These are phyloP conservation scores for Amanita exitialis DNA, from an alignment of 768 basidiomycete species.

Conservation along the genomic window DNA sequence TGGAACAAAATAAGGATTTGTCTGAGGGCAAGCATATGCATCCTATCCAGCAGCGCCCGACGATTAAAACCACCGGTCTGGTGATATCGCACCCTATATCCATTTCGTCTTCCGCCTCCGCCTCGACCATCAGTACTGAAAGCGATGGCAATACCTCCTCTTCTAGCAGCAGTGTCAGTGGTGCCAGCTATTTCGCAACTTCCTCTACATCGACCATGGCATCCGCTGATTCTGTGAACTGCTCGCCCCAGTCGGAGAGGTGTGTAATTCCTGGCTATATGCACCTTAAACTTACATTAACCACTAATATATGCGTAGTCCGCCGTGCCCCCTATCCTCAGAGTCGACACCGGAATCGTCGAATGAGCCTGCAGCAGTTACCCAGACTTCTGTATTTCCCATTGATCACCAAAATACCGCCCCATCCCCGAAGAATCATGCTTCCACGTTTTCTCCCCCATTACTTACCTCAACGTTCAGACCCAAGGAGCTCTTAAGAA, in stretches of 20 bases:
- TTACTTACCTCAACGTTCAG: conserved; percentile 43
- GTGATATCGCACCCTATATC: conserved; percentile 5
- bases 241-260: background rate
- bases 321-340: background rate
- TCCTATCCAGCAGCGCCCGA: conserved; percentile 30
- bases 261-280: conserved; percentile 1
- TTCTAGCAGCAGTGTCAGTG: background rate
- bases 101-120: conserved; percentile 6
- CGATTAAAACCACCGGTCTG: conserved; percentile 4
- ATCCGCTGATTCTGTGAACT: background rate
- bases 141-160: background rate
- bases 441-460: conserved; percentile 18
- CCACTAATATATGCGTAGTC: background rate
- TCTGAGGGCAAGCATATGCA: conserved; percentile 43
- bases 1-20: conserved; percentile 17
- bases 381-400: conserved; percentile 7
- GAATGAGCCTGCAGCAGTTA: background rate
- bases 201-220: background rate
- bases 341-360: background rate
- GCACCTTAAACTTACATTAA: background rate
- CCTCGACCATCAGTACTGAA: background rate
- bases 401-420: conserved; percentile 10
- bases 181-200: background rate
- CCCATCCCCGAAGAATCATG: conserved; percentile 11
- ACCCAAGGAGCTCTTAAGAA: conserved; percentile 31